Conservation (phyloP, 2,329 filamentous ascomycete genomes). For the Microsporum audouinii region DNA sequence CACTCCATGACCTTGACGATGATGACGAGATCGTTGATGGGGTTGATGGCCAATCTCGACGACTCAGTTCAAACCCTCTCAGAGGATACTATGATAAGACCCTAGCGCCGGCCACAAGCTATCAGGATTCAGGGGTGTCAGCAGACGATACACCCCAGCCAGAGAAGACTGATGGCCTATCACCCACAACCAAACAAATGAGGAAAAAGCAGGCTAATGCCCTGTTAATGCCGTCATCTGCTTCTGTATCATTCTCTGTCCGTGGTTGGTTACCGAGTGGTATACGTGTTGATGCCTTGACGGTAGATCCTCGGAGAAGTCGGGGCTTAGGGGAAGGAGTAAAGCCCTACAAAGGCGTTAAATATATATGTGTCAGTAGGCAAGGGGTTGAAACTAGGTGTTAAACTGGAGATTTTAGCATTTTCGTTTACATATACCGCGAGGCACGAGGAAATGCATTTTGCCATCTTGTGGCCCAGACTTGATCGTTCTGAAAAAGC, state of each 20-base stretch:
- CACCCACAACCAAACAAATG: not conserved
- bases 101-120: not conserved
- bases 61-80: slow-evolving; percentile 25
- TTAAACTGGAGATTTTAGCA: slow-evolving; percentile 13
- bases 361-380: slow-evolving; percentile 70
- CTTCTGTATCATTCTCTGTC: slow-evolving; percentile 53
- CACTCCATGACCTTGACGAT: slow-evolving; percentile 29
- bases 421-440: not conserved
- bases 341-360: slow-evolving; percentile 95
- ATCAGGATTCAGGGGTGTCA: slow-evolving; percentile 1
- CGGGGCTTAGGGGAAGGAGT: slow-evolving; percentile 75
- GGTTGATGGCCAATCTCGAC: slow-evolving; percentile 19
- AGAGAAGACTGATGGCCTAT: not conserved
- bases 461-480: too few species aligned
- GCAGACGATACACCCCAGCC: not conserved
- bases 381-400: slow-evolving; percentile 41
- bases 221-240: slow-evolving; percentile 68
- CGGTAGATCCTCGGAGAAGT: slow-evolving; percentile 64
- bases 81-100: slow-evolving; percentile 36
- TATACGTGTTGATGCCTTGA: slow-evolving; percentile 50
- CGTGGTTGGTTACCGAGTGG: slow-evolving; percentile 56
- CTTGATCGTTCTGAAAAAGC: too few species aligned
- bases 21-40: slow-evolving; percentile 30
- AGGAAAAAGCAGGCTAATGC: slow-evolving; percentile 40
- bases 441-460: not conserved